Percentiles rank a stretch among this genome's conserved stretches.
phyloP scores from a whole-genome alignment of 2,329 filamentous ascomycete genomes.

The Sporothrix brasiliensis region DNA sequence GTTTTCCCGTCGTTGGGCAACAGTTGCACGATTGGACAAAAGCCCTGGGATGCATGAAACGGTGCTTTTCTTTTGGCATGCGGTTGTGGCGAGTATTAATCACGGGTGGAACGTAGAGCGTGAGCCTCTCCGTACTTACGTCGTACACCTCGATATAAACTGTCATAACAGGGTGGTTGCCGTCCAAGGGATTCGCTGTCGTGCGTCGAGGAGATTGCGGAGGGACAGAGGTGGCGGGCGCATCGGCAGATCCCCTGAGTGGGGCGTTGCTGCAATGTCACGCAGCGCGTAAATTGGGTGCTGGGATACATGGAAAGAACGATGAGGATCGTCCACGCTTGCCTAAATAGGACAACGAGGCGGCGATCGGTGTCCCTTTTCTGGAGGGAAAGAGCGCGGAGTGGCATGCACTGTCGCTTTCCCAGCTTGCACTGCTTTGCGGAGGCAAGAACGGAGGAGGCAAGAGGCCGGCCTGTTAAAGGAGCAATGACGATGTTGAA shows the following conservation, averaged over 20 bases:
- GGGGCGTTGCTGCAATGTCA: conserved; percentile 17
- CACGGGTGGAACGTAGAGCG: not conserved
- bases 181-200: conserved; percentile 32
- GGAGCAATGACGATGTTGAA: not conserved
- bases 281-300: not conserved
- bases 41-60: conserved; percentile 23
- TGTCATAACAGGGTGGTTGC: conserved; percentile 17
- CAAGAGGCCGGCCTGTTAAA: not conserved
- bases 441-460: conserved; percentile 18
- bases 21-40: too few species aligned
- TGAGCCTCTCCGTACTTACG: not conserved
- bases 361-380: conserved; percentile 24
- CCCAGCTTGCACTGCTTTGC: conserved; percentile 9
- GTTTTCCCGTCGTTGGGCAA: too few species aligned
- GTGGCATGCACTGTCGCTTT: conserved; percentile 22
- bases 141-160: not conserved
- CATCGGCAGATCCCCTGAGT: conserved; percentile 32
- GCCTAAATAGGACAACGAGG: conserved; percentile 18
- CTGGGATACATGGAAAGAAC: conserved; percentile 15
- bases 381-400: conserved; percentile 12
- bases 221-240: not conserved
- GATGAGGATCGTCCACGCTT: conserved; percentile 28
- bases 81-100: not conserved
- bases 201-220: conserved; percentile 29
- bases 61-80: not conserved